Percentiles rank a stretch among this genome's conserved stretches.
phyloP scores from a whole-genome alignment of 2,329 filamentous ascomycete species.

The Ceratocystis albifundus region DNA sequence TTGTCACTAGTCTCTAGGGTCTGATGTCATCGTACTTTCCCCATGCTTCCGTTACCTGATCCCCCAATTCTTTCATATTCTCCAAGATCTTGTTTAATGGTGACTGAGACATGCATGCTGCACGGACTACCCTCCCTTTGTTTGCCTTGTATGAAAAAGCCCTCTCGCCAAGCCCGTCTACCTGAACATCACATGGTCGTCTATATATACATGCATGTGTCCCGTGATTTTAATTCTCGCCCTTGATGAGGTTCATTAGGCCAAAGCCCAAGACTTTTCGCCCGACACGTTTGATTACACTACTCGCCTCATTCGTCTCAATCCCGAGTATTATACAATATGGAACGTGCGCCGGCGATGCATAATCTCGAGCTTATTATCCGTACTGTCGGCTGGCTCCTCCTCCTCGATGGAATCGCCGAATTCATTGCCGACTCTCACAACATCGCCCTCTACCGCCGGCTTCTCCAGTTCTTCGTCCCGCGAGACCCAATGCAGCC shows the following conservation, averaged over 20 bases:
- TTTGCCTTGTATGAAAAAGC: neutral
- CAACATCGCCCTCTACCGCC: conserved; percentile 51
- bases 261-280: conserved; percentile 38
- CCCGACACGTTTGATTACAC: conserved; percentile 53
- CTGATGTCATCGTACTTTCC: neutral
- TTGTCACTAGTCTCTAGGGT: neutral
- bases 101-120: conserved; percentile 1
- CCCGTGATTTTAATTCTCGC: conserved; percentile 13
- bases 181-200: neutral
- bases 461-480: conserved; percentile 45
- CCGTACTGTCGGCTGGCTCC: conserved; percentile 40
- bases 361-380: conserved; percentile 49
- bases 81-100: neutral
- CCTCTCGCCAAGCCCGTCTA: neutral
- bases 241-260: conserved; percentile 24
- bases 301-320: conserved; percentile 60
- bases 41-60: neutral
- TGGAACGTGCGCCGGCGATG: conserved; percentile 77
- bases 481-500: conserved; percentile 41
- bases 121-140: conserved; percentile 2
- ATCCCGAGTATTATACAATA: conserved; percentile 82
- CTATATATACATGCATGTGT: neutral
- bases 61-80: neutral
- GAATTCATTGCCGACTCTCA: conserved; percentile 44
- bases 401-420: conserved; percentile 44